These are phyloP conservation scores for Pugionium cornutum DNA, from an alignment of 345 rosid species.

Conservation along the genomic window DNA sequence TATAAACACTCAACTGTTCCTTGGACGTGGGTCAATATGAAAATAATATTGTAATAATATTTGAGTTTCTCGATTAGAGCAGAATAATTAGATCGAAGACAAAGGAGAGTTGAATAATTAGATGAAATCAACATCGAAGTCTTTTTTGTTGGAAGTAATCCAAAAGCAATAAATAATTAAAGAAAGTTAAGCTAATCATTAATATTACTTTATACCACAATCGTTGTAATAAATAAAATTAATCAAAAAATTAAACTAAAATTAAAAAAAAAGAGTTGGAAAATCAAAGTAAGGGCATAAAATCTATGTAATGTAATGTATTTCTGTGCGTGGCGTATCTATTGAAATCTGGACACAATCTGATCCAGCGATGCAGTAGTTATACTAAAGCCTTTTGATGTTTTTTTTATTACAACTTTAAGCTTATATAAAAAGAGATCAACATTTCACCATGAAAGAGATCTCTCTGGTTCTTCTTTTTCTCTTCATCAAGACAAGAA, in stretches of 20 bases:
- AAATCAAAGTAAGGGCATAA: conserved; percentile 49
- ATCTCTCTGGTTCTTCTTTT: conserved; percentile 39
- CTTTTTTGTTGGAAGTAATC: conserved; percentile 36
- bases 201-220: conserved; percentile 17
- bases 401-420: too few relatives aligned
- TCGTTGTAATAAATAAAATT: conserved; percentile 31
- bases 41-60: background rate
- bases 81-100: conserved; percentile 15
- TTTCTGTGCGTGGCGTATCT: conserved; percentile 47
- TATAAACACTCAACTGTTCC: background rate
- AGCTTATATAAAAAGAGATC: conserved; percentile 33
- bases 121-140: conserved; percentile 38
- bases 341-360: conserved; percentile 77
- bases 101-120: conserved; percentile 16
- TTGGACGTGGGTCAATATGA: too few relatives aligned
- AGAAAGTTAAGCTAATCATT: conserved; percentile 21
- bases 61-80: conserved; percentile 16
- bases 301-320: conserved; percentile 59
- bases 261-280: conserved; percentile 3
- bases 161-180: conserved; percentile 24
- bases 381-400: conserved; percentile 28
- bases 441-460: conserved; percentile 39
- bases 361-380: conserved; percentile 95
- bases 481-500: conserved; percentile 23
- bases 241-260: background rate